Conservation (phyloP, 768 basidiomycete species). For the Boletus subparvulus region DNA sequence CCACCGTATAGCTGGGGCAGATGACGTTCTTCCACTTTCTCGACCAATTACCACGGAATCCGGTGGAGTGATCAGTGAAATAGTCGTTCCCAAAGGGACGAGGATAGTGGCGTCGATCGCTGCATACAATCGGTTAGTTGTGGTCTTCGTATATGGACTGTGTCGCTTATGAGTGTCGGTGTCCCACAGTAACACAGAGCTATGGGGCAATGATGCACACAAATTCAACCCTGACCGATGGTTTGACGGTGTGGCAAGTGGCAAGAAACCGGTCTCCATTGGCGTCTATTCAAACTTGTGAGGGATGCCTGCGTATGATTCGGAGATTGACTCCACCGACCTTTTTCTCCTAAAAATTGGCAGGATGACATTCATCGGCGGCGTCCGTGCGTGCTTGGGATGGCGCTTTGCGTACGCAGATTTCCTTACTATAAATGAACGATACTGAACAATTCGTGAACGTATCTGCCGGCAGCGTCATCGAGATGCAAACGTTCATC, state of each 20-base stretch:
- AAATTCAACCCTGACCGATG: constrained; percentile 33
- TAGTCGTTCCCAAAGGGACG: constrained; percentile 51
- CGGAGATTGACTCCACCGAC: neutral
- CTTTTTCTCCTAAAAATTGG: neutral
- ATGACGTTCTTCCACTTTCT: constrained; percentile 61
- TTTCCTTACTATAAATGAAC: neutral
- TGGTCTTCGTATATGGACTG: no score
- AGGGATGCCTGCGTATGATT: neutral
- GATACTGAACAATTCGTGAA: neutral
- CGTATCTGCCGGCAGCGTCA: constrained; percentile 27
- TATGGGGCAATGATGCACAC: constrained; percentile 35
- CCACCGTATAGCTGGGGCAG: constrained; percentile 48
- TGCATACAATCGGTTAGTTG: constrained; percentile 52
- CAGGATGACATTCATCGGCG: constrained; percentile 33
- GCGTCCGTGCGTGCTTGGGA: constrained; percentile 27
- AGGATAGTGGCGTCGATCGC: constrained; percentile 53
- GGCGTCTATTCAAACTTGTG: constrained; percentile 33
- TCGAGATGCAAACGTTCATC: constrained; percentile 60
- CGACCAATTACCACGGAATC: constrained; percentile 47
- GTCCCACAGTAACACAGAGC: constrained; percentile 22
- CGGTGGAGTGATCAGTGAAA: constrained; percentile 42
- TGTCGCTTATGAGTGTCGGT: neutral
- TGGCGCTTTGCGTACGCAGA: constrained; percentile 33
- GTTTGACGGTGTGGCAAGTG: constrained; percentile 18
- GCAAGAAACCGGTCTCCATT: constrained; percentile 20